Conservation (phyloP, 2,329 filamentous ascomycete species). For the Tricladium varicosporioides region DNA sequence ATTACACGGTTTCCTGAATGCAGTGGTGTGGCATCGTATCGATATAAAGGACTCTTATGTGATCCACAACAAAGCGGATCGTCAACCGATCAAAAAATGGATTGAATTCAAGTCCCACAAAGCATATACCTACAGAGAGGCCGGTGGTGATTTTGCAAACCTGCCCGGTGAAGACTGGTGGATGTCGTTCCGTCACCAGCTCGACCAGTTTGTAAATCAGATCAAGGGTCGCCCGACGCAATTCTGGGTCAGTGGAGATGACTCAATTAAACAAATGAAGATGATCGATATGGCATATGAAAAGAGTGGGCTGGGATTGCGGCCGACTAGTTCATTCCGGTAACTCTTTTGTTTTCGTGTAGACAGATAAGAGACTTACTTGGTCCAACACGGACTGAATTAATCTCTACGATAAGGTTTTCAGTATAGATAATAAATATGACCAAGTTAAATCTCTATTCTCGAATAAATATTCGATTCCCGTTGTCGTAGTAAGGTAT, state of each 20-base stretch:
- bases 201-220: constrained; percentile 48
- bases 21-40: constrained; percentile 15
- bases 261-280: constrained; percentile 44
- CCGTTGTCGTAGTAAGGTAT: too few relatives aligned
- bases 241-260: constrained; percentile 39
- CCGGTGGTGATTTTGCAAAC: constrained; percentile 8
- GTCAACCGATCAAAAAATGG: constrained; percentile 12
- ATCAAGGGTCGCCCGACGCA: constrained; percentile 34
- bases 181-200: constrained; percentile 42
- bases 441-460: too few relatives aligned
- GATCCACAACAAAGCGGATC: constrained; percentile 7
- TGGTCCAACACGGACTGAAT: background rate
- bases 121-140: constrained; percentile 16
- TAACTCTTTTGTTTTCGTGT: background rate
- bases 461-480: too few relatives aligned
- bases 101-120: constrained; percentile 9
- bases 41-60: constrained; percentile 13
- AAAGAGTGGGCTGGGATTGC: constrained; percentile 36
- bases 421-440: too few relatives aligned
- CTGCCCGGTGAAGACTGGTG: constrained; percentile 27
- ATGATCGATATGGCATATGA: constrained; percentile 47
- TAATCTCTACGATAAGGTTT: too few relatives aligned
- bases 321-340: constrained; percentile 24
- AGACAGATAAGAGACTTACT: background rate
- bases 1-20: constrained; percentile 6